Evolutionary conservation across 768 basidiomycete genomes (phyloP).

Genomic region (Mycena haematopus): DNA sequence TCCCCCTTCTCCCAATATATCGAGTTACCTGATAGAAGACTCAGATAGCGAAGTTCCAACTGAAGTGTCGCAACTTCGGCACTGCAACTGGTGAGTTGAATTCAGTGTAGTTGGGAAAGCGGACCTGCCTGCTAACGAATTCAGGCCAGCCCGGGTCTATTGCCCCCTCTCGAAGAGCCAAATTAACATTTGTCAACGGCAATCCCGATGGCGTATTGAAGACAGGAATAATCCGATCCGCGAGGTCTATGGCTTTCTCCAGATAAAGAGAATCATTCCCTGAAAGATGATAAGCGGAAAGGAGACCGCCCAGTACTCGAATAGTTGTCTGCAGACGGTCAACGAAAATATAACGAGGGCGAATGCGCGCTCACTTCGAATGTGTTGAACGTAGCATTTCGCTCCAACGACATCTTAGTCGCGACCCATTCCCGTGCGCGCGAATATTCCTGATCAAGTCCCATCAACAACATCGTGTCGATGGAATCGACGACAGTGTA

Average conservation of each 20-base stretch:
- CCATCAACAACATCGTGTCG: slow-evolving; percentile 89
- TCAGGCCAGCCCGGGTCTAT: slow-evolving; percentile 64
- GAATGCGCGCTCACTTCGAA: slow-evolving; percentile 73
- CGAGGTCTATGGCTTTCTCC: slow-evolving; percentile 81
- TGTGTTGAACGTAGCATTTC: slow-evolving; percentile 81
- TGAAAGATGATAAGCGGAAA: slow-evolving; percentile 85
- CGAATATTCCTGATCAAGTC: slow-evolving; percentile 76
- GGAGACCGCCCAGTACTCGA: slow-evolving; percentile 87
- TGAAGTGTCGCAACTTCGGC: slow-evolving; percentile 91
- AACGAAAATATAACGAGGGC: neutral
- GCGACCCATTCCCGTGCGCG: slow-evolving; percentile 83
- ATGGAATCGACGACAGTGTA: slow-evolving; percentile 90
- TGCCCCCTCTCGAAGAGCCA: slow-evolving; percentile 64
- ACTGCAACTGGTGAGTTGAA: slow-evolving; percentile 38
- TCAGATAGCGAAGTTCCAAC: slow-evolving; percentile 91
- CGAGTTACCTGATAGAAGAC: slow-evolving; percentile 75
- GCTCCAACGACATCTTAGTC: slow-evolving; percentile 72
- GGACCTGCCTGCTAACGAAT: slow-evolving; percentile 52
- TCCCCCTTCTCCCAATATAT: slow-evolving; percentile 85
- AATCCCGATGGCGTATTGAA: slow-evolving; percentile 86
- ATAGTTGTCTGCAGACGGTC: slow-evolving; percentile 76
- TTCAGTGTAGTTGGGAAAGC: too few relatives aligned
- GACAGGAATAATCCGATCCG: slow-evolving; percentile 80
- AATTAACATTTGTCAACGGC: slow-evolving; percentile 82
- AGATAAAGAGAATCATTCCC: slow-evolving; percentile 72